A percentile compares a stretch with the other conserved stretches of the same genome.
phyloP scores from a whole-genome alignment of 139 green algal genomes.

The Chlorella sp. region DNA sequence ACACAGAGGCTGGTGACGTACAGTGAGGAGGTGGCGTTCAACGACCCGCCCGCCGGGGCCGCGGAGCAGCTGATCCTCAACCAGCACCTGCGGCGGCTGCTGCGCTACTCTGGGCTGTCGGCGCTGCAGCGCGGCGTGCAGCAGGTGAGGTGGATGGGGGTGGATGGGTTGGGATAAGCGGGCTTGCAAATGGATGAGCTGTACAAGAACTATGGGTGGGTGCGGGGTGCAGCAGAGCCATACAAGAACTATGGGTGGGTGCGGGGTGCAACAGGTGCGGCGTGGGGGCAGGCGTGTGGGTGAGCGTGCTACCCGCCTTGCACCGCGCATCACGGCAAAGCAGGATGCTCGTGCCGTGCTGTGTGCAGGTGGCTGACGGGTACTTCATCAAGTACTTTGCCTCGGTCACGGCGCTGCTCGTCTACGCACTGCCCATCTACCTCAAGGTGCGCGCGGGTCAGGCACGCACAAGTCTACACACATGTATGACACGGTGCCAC shows the following conservation, averaged over 20 bases:
- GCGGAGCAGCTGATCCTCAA: conserved; percentile 88
- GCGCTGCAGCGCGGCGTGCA: conserved; percentile 84
- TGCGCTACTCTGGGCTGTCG: conserved; percentile 71
- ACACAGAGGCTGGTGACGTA: conserved; percentile 59
- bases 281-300: no score
- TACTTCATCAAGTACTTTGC: conserved; percentile 91
- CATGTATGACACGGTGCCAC: no score
- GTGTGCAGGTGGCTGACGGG: conserved; percentile 66
- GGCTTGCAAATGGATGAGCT: no score
- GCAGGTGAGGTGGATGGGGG: no score
- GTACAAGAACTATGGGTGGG: no score
- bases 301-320: no score
- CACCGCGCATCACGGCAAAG: neutral
- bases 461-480: no score
- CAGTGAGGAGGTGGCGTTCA: conserved; percentile 87
- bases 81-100: conserved; percentile 79
- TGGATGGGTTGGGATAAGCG: no score
- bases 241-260: no score
- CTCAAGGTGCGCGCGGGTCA: no score
- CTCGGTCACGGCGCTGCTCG: conserved; percentile 66
- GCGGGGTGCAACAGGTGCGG: no score
- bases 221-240: no score
- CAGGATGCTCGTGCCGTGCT: neutral
- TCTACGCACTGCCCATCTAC: conserved; percentile 82
- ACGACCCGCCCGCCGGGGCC: conserved; percentile 67